A percentile compares a stretch with the other conserved stretches of the same genome.
These are phyloP conservation scores for Fusarium marasasianum DNA, from an alignment of 2,329 filamentous ascomycete species.

Conservation along the genomic window DNA sequence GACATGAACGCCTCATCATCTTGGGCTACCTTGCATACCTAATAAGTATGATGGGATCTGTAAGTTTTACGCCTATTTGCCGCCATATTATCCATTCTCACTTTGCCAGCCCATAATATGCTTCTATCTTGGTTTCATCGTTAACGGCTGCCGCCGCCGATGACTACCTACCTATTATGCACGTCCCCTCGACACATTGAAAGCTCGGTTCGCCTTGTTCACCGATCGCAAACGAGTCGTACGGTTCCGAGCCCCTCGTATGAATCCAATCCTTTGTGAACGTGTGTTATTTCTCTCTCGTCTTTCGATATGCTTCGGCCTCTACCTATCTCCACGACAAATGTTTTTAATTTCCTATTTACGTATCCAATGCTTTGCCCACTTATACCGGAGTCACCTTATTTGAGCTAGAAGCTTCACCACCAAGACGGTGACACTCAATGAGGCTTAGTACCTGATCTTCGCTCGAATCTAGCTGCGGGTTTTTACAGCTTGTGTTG, in stretches of 20 bases:
- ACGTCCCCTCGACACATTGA: slow-evolving; percentile 13
- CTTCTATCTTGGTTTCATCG: neutral
- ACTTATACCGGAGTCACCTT: slow-evolving; percentile 34
- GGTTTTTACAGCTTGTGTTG: slow-evolving; percentile 38
- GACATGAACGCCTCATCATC: slow-evolving; percentile 2
- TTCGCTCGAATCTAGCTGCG: slow-evolving; percentile 33
- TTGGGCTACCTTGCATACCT: neutral
- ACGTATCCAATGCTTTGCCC: slow-evolving; percentile 15
- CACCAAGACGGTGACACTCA: slow-evolving; percentile 22
- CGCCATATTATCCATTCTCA: slow-evolving; percentile 10
- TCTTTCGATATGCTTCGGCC: slow-evolving; percentile 21
- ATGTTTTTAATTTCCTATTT: slow-evolving; percentile 24
- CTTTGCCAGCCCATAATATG: neutral
- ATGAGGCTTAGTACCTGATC: slow-evolving; percentile 34
- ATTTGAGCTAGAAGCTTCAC: slow-evolving; percentile 34
- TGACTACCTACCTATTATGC: neutral
- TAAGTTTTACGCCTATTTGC: slow-evolving; percentile 8
- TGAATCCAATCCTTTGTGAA: neutral
- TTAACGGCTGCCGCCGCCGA: slow-evolving; percentile 16
- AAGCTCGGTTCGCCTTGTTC: slow-evolving; percentile 28
- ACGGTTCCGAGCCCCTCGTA: slow-evolving; percentile 15
- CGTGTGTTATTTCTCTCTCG: neutral
- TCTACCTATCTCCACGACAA: slow-evolving; percentile 14
- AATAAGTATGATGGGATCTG: slow-evolving; percentile 17
- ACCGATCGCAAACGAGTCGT: slow-evolving; percentile 19